Evolutionary conservation across 495 filamentous ascomycete genomes (phyloP), one percentile per base, ranked within the genome.

Genomic region (Aspergillus nanangensis): DNA sequence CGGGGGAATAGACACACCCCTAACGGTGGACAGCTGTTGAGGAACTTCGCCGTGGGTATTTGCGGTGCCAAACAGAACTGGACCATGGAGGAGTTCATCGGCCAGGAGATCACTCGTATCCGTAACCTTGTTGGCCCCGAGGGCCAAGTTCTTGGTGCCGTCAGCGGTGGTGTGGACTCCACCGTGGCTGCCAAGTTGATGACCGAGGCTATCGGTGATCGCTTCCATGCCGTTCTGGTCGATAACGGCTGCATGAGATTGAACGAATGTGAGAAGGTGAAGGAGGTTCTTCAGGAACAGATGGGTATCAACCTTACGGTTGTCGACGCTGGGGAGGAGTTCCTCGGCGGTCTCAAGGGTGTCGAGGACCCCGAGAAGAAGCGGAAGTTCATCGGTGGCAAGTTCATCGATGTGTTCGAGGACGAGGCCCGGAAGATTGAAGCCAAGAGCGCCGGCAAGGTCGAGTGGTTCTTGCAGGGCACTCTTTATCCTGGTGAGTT

Each of bases 221-320:
- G 92, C 8, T 96, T 96, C 70, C 81, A 94, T 50, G 90, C 92
- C 31, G 81, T 98, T 0, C 76, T 96, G 0, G 82, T 96, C 14
- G 80, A 98, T 69, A 96, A 88, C 48, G 90, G 90, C 11, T 76
- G 90, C 41, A 84, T 98, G 81, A 81, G 93, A 31, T 72, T 91
- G 29, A 81, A 94, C 53, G 93, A 98, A 67, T 90, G 84, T 52
- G 69, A 82, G 52, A 69, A 78, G 52, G 93, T 96, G 29, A 77
- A 94, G 55, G 69, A 90, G 62, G 85, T 79, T 0, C 74, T 98
- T 14, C 73, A 73, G 0, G 58, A 90, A 57, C 79, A 90, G 32
- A 75, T 98, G 1, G 88, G 88, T 11, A 95, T 98, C 58, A 89
- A 95, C 61, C 72, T 98, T 11, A 95, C 88, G 0, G 85, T 98